Evolutionary conservation across 192 early-diverging fungal genomes (phyloP), one percentile per base, ranked within the genome.

Genomic region (Powellomyces hirtus): DNA sequence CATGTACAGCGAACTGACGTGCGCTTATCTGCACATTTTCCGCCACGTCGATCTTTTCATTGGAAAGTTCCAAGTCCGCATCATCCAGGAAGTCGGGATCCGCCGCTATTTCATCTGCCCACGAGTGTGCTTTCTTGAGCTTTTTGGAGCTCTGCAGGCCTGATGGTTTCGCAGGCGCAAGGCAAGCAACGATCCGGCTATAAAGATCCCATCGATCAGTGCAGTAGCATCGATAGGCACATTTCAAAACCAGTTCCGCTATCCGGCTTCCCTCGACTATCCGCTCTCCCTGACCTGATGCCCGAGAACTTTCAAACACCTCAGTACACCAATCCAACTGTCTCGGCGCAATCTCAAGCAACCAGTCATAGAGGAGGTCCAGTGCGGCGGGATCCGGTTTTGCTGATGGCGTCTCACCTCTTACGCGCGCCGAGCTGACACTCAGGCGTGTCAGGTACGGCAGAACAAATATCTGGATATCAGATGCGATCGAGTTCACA

Each of bases 1-100:
- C 52, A 66, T 90, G 84, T 49, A 69, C 61, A 66, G 85, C 80
- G 38, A 91, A 80, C 22, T 70, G 46, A 11, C 36, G 40, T 0
- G 46, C 22, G 20, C 38, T 35, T 13, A 14, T 14, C 46, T 49
- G 46, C 46, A 24, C 46, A 49, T 7, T 24, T 18, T 5, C 46
- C n/a, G 8, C 29, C 33, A 61, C 18, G 22, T 61, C 34, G 26
- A 26, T 20, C 11, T 10, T 14, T 14, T 55, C 52, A 44, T 44
- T 44, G 27, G 55, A 29, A 62, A 16, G 6, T 8, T 5, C n/a
- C 20, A n/a, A 5, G 1, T 18, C 29, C 7, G n/a, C 33, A 42
- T 36, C 33, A 62, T 62, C 60, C 30, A 62, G 40, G 22, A 18
- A 38, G 37, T 1, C 38, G 14, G 26, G 46, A 49, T 49, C 14